Evolutionary conservation across 2,329 filamentous ascomycete genomes (phyloP).

Genomic region (Blastomyces gilchristii): DNA sequence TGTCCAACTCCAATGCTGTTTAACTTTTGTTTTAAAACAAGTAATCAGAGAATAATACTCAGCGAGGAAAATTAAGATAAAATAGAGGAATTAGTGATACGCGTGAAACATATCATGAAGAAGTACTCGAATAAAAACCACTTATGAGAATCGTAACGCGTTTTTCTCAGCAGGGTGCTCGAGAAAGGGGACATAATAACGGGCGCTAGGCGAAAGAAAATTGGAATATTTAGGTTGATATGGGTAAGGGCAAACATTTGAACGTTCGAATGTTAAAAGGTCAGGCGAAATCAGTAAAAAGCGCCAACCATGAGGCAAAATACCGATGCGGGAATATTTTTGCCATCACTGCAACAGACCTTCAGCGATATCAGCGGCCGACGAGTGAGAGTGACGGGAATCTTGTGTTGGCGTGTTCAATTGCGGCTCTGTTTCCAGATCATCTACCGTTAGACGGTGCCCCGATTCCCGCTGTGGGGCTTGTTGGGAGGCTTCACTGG

Average conservation of each 20-base stretch:
- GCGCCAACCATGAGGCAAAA: background rate
- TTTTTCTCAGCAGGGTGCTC: background rate
- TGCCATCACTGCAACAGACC: background rate
- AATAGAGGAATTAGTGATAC: background rate
- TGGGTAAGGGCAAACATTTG: background rate
- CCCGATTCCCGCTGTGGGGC: background rate
- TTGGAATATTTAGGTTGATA: background rate
- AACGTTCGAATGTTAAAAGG: background rate
- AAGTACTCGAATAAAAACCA: background rate
- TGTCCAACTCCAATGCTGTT: background rate
- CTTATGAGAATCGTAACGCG: background rate
- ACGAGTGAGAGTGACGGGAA: background rate
- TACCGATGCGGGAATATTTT: background rate
- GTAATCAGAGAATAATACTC: background rate
- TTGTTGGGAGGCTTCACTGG: background rate
- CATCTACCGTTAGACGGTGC: constrained; percentile 1
- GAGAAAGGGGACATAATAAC: background rate
- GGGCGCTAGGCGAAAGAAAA: background rate
- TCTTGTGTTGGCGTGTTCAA: background rate
- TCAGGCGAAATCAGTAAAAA: background rate
- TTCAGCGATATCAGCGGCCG: background rate
- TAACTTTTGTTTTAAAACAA: background rate
- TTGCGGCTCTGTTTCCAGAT: constrained; percentile 6
- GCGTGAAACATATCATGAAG: background rate
- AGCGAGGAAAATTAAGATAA: background rate